Conservation (phyloP, 768 basidiomycete genomes). For the Scleroderma bovista region DNA sequence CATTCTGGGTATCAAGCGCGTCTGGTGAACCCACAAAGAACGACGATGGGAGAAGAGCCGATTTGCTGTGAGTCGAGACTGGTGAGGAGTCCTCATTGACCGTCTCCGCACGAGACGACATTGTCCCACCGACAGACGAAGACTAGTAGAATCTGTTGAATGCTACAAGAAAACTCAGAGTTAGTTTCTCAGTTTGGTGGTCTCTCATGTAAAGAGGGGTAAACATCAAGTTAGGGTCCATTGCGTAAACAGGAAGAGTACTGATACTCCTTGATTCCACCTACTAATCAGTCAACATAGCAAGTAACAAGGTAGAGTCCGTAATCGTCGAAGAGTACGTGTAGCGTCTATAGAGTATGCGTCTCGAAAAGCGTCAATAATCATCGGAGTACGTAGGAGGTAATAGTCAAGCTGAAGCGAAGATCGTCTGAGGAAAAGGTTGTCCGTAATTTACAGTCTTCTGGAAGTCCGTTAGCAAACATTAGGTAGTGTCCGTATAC, state of each 20-base stretch:
- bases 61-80: slow-evolving; percentile 35
- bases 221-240: too few species aligned
- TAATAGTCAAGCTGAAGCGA: neutral
- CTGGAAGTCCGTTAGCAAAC: neutral
- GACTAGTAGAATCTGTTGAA: neutral
- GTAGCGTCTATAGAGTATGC: neutral
- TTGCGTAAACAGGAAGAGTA: too few species aligned
- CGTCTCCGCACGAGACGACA: slow-evolving; percentile 38
- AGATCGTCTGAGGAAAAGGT: neutral
- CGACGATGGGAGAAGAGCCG: neutral
- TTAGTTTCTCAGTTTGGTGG: too few species aligned
- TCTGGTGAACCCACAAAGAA: slow-evolving; percentile 25
- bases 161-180: too few species aligned
- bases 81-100: slow-evolving; percentile 86
- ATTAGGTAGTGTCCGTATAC: neutral
- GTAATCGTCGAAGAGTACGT: neutral
- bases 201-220: too few species aligned
- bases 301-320: neutral
- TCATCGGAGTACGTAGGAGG: neutral
- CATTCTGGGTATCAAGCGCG: slow-evolving; percentile 3
- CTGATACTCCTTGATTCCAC: neutral
- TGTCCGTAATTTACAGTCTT: neutral
- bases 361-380: neutral
- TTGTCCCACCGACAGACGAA: neutral
- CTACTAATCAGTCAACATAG: neutral